Evolutionary conservation across 1,284 basidiomycete species (phyloP).

Genomic region (Rhodotorula glutinis): DNA sequence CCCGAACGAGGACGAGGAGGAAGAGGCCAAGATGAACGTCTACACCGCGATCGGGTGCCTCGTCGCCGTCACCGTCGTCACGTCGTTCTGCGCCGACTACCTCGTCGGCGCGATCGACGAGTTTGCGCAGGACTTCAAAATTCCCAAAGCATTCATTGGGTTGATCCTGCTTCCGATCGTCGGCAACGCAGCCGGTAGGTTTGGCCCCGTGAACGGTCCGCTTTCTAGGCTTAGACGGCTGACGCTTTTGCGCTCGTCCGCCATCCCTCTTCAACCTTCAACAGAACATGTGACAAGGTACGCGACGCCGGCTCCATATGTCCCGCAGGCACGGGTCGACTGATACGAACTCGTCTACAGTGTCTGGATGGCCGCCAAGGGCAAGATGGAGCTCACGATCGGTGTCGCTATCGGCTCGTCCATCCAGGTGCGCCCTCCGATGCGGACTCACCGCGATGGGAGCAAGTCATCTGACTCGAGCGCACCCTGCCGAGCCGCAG

Average conservation of each 20-base stretch:
- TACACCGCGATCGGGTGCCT: slow-evolving; percentile 58
- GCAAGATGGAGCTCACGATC: slow-evolving; percentile 60
- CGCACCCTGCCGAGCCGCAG: slow-evolving; percentile 55
- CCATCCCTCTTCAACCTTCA: no score
- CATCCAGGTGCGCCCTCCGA: slow-evolving; percentile 38
- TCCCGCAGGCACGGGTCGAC: neutral
- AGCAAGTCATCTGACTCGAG: neutral
- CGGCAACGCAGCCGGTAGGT: slow-evolving; percentile 51
- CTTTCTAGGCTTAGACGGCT: slow-evolving; percentile 42
- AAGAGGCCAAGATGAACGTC: slow-evolving; percentile 65
- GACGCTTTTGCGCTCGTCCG: slow-evolving; percentile 42
- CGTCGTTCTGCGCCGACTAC: slow-evolving; percentile 77
- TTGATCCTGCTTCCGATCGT: slow-evolving; percentile 57
- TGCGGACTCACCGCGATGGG: slow-evolving; percentile 28
- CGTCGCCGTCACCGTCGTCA: slow-evolving; percentile 66
- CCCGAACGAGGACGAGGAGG: slow-evolving; percentile 54
- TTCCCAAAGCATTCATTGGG: slow-evolving; percentile 77
- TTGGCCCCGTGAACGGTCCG: neutral
- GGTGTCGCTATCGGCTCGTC: slow-evolving; percentile 49
- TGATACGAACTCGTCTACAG: slow-evolving; percentile 46
- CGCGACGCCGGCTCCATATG: neutral
- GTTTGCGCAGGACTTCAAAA: slow-evolving; percentile 70
- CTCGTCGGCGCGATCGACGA: slow-evolving; percentile 86
- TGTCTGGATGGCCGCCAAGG: slow-evolving; percentile 83
- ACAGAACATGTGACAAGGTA: neutral